phyloP scores from a whole-genome alignment of 2,329 filamentous ascomycete species.

The Cyphellophora europaea region DNA sequence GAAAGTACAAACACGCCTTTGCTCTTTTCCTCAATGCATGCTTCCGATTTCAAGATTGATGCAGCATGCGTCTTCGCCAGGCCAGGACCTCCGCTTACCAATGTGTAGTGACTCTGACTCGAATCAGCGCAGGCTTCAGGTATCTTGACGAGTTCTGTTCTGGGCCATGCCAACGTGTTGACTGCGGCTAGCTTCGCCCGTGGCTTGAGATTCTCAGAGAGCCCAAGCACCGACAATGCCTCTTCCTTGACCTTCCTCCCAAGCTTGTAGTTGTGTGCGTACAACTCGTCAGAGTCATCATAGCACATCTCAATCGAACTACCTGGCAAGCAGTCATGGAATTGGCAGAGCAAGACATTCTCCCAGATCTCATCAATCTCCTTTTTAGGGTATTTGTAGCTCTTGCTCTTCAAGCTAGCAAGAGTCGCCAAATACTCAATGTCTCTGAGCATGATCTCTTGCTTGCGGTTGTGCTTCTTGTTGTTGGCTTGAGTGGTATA shows the following conservation, averaged over 20 bases:
- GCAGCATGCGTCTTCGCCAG: constrained; percentile 26
- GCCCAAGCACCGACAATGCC: constrained; percentile 57
- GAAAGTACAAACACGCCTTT: constrained; percentile 65
- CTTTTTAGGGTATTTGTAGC: constrained; percentile 85
- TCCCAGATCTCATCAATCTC: constrained; percentile 98
- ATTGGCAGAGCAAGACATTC: constrained; percentile 80
- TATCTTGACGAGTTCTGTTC: constrained; percentile 62
- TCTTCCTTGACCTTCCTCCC: constrained; percentile 64
- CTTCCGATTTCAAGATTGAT: constrained; percentile 21
- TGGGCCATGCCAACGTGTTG: constrained; percentile 82
- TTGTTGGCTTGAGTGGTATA: constrained; percentile 98
- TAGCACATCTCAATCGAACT: constrained; percentile 98
- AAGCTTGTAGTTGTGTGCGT: constrained; percentile 70
- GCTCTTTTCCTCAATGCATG: constrained; percentile 40
- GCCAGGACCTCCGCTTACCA: constrained; percentile 40
- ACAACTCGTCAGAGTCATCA: constrained; percentile 86
- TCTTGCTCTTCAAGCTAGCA: constrained; percentile 61
- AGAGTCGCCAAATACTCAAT: constrained; percentile 81
- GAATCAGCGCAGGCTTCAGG: constrained; percentile 27
- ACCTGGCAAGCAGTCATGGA: constrained; percentile 93
- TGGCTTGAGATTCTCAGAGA: constrained; percentile 36
- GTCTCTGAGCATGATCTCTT: constrained; percentile 77
- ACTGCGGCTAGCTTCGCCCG: constrained; percentile 51
- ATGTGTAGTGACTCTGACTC: constrained; percentile 26
- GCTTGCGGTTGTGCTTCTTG: constrained; percentile 83